Conservation (phyloP, 2,329 filamentous ascomycete species). For the Zymoseptoria crescenta region DNA sequence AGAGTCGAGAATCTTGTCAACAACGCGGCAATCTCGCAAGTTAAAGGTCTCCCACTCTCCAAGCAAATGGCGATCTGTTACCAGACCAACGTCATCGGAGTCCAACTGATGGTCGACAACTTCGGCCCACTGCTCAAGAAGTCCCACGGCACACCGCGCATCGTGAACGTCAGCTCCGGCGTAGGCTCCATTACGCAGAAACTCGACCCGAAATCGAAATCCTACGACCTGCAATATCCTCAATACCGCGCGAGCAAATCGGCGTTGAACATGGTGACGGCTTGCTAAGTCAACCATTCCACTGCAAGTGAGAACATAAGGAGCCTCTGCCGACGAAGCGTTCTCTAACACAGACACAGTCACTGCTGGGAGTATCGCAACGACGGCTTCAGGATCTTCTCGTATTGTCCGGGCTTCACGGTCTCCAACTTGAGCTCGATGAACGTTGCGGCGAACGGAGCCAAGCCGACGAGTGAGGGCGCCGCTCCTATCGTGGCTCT, state of each 20-base stretch:
- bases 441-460: conserved; percentile 32
- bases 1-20: conserved; percentile 33
- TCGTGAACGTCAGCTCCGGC: conserved; percentile 32
- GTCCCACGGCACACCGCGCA: conserved; percentile 14
- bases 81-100: conserved; percentile 23
- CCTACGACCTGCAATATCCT: conserved; percentile 22
- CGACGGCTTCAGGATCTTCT: conserved; percentile 31
- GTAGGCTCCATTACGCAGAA: conserved; percentile 29
- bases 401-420: conserved; percentile 34
- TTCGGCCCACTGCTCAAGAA: conserved; percentile 25
- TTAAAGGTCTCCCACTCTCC: conserved; percentile 14
- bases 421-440: conserved; percentile 27
- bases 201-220: conserved; percentile 21
- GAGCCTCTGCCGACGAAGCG: not conserved
- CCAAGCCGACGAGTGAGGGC: conserved; percentile 28
- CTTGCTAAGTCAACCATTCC: conserved; percentile 7
- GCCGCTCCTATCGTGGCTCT: conserved; percentile 31
- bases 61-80: conserved; percentile 23
- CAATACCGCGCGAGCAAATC: conserved; percentile 33
- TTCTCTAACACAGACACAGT: not conserved
- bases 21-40: conserved; percentile 30
- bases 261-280: conserved; percentile 34
- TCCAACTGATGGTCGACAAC: conserved; percentile 16
- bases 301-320: not conserved
- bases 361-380: conserved; percentile 21